A percentile compares a stretch with the other conserved stretches of the same genome.
Evolutionary conservation across 805 yeast genomes (phyloP).

Genomic region (Myxozyma nipponensis): DNA sequence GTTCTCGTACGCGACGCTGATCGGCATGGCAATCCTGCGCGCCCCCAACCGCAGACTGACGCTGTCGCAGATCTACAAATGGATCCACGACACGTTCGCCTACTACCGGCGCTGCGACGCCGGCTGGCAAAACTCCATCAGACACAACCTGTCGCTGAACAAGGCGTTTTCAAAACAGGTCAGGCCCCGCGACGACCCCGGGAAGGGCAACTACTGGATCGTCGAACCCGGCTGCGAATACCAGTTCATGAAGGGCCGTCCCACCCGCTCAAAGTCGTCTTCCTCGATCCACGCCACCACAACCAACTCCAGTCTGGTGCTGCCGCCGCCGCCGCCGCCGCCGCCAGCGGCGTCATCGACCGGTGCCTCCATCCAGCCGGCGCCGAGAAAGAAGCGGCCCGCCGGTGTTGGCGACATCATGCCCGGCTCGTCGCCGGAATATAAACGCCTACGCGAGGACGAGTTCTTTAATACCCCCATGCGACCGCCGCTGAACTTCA

Average conservation of each 20-base stretch:
- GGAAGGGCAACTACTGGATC: conserved; percentile 85
- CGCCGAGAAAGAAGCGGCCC: background rate
- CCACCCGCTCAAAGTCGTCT: conserved; percentile 7
- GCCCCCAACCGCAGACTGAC: conserved; percentile 71
- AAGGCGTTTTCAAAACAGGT: conserved; percentile 90
- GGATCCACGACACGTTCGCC: conserved; percentile 84
- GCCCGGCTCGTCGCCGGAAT: conserved; percentile 20
- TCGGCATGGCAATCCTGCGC: conserved; percentile 87
- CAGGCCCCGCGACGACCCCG: conserved; percentile 61
- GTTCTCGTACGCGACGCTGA: conserved; percentile 86
- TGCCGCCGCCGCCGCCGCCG: background rate
- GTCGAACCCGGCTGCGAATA: conserved; percentile 79
- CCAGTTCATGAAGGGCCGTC: conserved; percentile 60
- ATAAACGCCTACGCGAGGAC: conserved; percentile 18
- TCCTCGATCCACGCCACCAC: background rate
- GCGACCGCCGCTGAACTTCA: conserved; percentile 15
- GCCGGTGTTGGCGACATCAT: background rate
- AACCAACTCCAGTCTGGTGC: background rate
- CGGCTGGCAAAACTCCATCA: conserved; percentile 97
- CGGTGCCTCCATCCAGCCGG: background rate
- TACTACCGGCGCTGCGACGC: conserved; percentile 81
- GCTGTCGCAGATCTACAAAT: conserved; percentile 76
- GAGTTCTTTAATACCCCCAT: conserved; percentile 21
- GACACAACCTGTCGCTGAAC: conserved; percentile 88
- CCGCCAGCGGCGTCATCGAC: background rate